Conservation (phyloP, 225 moss, liverwort and hornwort species). For the Marchantia paleacea region DNA sequence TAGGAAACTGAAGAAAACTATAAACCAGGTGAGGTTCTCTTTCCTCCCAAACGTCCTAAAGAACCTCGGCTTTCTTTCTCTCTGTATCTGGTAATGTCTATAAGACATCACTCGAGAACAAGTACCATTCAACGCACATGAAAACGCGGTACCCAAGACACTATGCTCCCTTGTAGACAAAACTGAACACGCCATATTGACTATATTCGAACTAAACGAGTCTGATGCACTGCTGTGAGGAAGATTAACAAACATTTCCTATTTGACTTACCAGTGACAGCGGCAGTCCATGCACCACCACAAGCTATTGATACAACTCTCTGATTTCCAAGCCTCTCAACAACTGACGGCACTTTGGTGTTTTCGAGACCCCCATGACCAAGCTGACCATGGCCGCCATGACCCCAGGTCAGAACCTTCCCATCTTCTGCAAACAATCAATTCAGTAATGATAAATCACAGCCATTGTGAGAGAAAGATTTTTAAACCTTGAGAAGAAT, state of each 20-base stretch:
- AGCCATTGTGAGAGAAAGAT: background rate
- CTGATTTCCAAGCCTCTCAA: slow-evolving; percentile 56
- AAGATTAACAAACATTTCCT: background rate
- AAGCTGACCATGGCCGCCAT: slow-evolving; percentile 86
- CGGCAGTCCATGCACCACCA: slow-evolving; percentile 87
- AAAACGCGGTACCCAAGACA: no score
- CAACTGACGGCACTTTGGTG: slow-evolving; percentile 58
- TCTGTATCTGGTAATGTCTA: no score
- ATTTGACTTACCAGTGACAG: slow-evolving; percentile 60
- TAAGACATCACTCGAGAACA: no score
- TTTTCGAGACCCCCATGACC: slow-evolving; percentile 72
- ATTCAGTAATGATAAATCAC: background rate
- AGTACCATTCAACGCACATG: no score
- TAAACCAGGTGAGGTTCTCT: background rate
- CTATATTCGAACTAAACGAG: no score
- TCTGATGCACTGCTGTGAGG: background rate
- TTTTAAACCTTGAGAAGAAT: no score
- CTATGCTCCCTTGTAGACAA: no score
- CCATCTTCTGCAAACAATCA: slow-evolving; percentile 57
- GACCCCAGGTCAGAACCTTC: slow-evolving; percentile 88
- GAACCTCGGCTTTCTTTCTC: background rate
- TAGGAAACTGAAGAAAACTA: background rate
- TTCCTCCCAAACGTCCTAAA: background rate
- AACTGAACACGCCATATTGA: no score
- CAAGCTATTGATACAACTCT: slow-evolving; percentile 67